Base-by-base conservation (phyloP, 768 basidiomycete genomes). In the Russula sp. region DNA sequence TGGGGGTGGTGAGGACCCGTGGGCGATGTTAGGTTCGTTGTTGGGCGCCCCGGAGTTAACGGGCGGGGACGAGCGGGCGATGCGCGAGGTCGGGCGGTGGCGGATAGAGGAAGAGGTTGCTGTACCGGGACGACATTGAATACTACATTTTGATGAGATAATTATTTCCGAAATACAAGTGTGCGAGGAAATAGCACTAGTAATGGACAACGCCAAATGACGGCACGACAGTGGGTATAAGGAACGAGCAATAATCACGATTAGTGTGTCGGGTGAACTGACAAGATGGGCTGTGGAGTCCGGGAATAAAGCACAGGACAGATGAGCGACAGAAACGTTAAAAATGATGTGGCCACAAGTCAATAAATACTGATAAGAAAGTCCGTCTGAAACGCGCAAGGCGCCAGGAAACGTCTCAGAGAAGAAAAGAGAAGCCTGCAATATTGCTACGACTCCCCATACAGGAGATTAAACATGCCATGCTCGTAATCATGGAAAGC, bases 1-100 rank as follows among this genome's bases (percentile, higher is more conserved):
- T 69, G 97, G 97, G 0, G 97, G 97, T 1, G 94, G 91, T 0
- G 88, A 80, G 72, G 92, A 98, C 68, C 94, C 97, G 0, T 99
- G 97, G 97, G 77, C 81, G 66, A 94, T 98, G 93, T 84, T 98
- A 0, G 84, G 88, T 16, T 75, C 77, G 0, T 70, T 98, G 54
- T 75, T 98, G 3, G 75, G 80, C 34, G 78, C 82, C 0, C 86
- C 87, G 0, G 79, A 81, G 57, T 73, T 98, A n/a, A 80, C 78
- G 45, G 74, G 68, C 5, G 97, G 97, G 0, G 91, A 92, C 68
- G 80, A 83, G 31, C 77, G 82, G 48, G 91, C 94, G 0, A 98
- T 99, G 96, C 77, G 84, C 39, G 83, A 89, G 67, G 94, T 99
- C 0, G 97, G 96, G 0, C 77, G 79, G 58, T 99, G 97, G 97